phyloP scores from a whole-genome alignment of 805 yeast genomes.

The Kluyveromyces lactis region DNA sequence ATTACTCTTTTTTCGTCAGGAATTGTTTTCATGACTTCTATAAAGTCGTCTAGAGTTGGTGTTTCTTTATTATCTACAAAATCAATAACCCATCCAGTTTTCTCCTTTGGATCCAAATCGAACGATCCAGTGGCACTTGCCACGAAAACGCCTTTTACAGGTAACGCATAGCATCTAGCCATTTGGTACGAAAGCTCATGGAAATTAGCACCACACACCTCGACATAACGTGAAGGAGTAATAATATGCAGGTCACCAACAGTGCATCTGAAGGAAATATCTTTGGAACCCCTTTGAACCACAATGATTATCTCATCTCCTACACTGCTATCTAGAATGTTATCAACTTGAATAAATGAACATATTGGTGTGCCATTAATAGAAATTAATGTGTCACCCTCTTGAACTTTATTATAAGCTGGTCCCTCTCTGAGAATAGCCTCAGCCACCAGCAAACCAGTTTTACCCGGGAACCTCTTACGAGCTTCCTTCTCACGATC shows the following conservation, averaged over 20 bases:
- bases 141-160: constrained; percentile 76
- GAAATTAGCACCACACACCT: constrained; percentile 81
- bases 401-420: constrained; percentile 60
- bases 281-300: constrained; percentile 69
- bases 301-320: constrained; percentile 48
- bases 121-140: constrained; percentile 76
- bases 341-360: constrained; percentile 75
- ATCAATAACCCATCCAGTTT: constrained; percentile 74
- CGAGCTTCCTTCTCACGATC: constrained; percentile 70
- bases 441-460: constrained; percentile 78
- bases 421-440: constrained; percentile 81
- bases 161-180: constrained; percentile 77
- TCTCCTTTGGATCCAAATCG: constrained; percentile 46
- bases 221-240: constrained; percentile 74
- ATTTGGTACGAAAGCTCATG: constrained; percentile 81
- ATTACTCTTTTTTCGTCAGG: constrained; percentile 73
- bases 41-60: constrained; percentile 64
- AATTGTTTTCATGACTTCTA: constrained; percentile 66
- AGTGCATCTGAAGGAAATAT: constrained; percentile 38
- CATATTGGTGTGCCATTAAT: constrained; percentile 58
- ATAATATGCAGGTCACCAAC: constrained; percentile 75
- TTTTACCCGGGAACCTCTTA: constrained; percentile 56
- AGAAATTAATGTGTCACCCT: constrained; percentile 78
- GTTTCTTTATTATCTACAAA: constrained; percentile 68
- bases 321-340: constrained; percentile 64